These are phyloP conservation scores for Suillus subaureus DNA, from an alignment of 768 basidiomycete genomes.

Conservation along the genomic window DNA sequence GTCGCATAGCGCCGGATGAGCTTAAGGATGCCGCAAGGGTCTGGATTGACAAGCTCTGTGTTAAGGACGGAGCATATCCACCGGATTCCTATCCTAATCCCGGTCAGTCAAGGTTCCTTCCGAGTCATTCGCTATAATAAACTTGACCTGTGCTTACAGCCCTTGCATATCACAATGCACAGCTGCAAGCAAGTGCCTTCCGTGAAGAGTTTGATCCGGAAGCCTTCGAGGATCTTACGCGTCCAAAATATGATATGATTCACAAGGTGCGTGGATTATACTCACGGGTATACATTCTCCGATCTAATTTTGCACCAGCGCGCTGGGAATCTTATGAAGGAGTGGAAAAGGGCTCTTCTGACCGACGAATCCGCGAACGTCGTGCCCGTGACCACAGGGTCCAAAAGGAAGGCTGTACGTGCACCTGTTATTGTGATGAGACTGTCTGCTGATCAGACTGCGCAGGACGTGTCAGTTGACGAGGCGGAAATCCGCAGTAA, in stretches of 20 bases:
- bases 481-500: conserved; percentile 75
- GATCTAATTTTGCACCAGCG: conserved; percentile 43
- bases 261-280: conserved; percentile 58
- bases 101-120: conserved; percentile 48
- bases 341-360: conserved; percentile 68
- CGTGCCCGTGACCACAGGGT: conserved; percentile 48
- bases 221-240: conserved; percentile 79
- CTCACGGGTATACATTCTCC: conserved; percentile 1
- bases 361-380: conserved; percentile 66
- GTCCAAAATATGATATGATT: conserved; percentile 76
- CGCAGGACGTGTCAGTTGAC: conserved; percentile 62
- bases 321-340: conserved; percentile 66
- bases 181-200: conserved; percentile 91
- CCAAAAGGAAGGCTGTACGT: conserved; percentile 76
- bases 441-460: conserved; percentile 7
- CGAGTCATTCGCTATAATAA: not conserved
- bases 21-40: conserved; percentile 66
- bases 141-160: conserved; percentile 43
- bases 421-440: conserved; percentile 10
- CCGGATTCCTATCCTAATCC: conserved; percentile 93
- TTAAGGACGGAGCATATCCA: conserved; percentile 81
- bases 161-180: conserved; percentile 85
- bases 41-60: conserved; percentile 77
- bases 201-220: conserved; percentile 83
- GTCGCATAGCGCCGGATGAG: conserved; percentile 60